A percentile compares a stretch with the other conserved stretches of the same genome.
Conservation (phyloP, 768 basidiomycete genomes). For the Mycena latifolia region DNA sequence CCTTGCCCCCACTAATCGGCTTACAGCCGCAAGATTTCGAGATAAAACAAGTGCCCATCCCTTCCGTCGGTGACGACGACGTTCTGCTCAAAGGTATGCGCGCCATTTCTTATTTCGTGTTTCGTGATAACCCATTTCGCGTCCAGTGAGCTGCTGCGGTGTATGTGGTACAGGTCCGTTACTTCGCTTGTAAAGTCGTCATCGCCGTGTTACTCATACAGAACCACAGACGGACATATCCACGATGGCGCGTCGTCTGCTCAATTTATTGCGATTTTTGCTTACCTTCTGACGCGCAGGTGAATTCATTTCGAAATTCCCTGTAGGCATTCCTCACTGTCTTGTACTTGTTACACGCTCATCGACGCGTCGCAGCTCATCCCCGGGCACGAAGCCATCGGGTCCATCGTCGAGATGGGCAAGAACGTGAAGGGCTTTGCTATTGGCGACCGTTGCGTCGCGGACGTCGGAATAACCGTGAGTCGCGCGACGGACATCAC, state of each 20-base stretch:
- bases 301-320: constrained; percentile 77
- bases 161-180: constrained; percentile 38
- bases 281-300: constrained; percentile 39
- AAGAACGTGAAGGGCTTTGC: constrained; percentile 84
- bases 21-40: constrained; percentile 74
- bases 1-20: constrained; percentile 30
- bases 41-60: constrained; percentile 76
- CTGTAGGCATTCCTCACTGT: constrained; percentile 43
- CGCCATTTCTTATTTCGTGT: background rate
- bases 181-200: background rate
- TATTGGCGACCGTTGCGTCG: constrained; percentile 86
- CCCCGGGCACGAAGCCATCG: constrained; percentile 83
- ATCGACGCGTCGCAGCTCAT: constrained; percentile 59
- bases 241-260: constrained; percentile 57
- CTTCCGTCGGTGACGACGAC: constrained; percentile 74
- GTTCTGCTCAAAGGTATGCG: constrained; percentile 77
- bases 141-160: constrained; percentile 59
- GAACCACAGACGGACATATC: constrained; percentile 71
- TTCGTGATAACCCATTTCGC: constrained; percentile 19
- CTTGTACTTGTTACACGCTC: background rate
- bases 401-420: constrained; percentile 78
- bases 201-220: constrained; percentile 56
- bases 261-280: background rate
- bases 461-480: constrained; percentile 82
- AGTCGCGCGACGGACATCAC: constrained; percentile 45